Percentiles rank a stretch among this genome's conserved stretches.
Evolutionary conservation across 345 rosid genomes (phyloP).

Genomic region (Salix arbutifolia): DNA sequence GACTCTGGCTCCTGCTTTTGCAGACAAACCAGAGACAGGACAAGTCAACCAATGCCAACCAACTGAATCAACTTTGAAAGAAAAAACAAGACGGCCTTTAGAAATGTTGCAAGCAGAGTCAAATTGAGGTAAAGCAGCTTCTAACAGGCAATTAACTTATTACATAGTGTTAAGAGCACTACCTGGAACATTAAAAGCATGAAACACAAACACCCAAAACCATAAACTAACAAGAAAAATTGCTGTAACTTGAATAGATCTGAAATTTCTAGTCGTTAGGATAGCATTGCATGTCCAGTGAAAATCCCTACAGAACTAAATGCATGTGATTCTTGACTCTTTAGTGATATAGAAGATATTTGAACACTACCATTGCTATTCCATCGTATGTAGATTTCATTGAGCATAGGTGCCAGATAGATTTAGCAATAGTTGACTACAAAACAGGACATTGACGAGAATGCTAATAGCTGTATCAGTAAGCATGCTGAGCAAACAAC

Average conservation of each 20-base stretch:
- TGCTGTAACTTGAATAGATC: neutral
- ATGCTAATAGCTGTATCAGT: neutral
- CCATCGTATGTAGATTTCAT: neutral
- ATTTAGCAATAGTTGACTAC: neutral
- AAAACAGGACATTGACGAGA: neutral
- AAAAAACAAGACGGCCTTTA: neutral
- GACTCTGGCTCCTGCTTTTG: slow-evolving; percentile 50
- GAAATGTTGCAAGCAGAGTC: neutral
- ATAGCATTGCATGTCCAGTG: neutral
- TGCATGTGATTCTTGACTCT: neutral
- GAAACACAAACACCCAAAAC: neutral
- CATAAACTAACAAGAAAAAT: neutral
- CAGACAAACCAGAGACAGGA: slow-evolving; percentile 5
- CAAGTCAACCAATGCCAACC: neutral
- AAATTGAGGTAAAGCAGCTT: neutral
- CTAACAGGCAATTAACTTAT: neutral
- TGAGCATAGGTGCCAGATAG: neutral
- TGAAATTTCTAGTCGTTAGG: neutral
- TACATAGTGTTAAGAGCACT: neutral
- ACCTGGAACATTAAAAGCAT: neutral
- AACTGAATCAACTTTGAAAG: neutral
- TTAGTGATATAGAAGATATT: neutral
- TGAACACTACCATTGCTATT: neutral
- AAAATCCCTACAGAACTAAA: neutral
- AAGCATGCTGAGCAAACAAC: neutral